A percentile compares a stretch with the other conserved stretches of the same genome.
These are phyloP conservation scores for Sporothrix brunneoviolacea DNA, from an alignment of 2,329 filamentous ascomycete species.

Conservation along the genomic window DNA sequence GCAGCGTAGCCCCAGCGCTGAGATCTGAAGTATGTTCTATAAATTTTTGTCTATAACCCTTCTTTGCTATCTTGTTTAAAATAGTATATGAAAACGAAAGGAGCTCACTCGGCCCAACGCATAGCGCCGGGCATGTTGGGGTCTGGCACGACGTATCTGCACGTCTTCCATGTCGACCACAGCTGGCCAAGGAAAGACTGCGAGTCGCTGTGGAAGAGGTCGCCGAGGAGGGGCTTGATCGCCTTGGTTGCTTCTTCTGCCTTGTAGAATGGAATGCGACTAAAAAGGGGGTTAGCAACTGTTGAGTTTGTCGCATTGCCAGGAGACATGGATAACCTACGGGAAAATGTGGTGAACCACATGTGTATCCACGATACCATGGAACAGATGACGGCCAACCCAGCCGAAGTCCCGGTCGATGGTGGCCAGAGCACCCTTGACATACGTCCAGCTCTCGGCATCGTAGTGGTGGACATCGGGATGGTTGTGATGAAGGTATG, in stretches of 20 bases:
- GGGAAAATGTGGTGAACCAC: slow-evolving; percentile 87
- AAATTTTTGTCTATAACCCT: background rate
- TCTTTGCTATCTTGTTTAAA: background rate
- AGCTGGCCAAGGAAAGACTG: slow-evolving; percentile 39
- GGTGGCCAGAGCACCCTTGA: slow-evolving; percentile 84
- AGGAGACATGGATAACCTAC: slow-evolving; percentile 26
- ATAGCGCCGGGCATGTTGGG: slow-evolving; percentile 29
- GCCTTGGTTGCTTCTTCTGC: slow-evolving; percentile 21
- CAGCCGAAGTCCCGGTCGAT: slow-evolving; percentile 97
- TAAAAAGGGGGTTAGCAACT: slow-evolving; percentile 41
- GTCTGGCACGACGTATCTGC: slow-evolving; percentile 41
- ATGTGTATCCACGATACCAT: slow-evolving; percentile 94
- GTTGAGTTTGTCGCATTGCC: background rate
- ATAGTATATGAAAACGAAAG: background rate
- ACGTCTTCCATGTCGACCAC: slow-evolving; percentile 39
- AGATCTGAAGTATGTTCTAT: background rate
- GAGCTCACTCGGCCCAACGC: slow-evolving; percentile 27
- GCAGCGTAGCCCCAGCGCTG: background rate
- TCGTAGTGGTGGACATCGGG: slow-evolving; percentile 87
- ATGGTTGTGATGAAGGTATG: slow-evolving; percentile 94
- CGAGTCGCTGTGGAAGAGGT: slow-evolving; percentile 80
- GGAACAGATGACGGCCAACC: slow-evolving; percentile 78
- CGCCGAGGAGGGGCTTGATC: slow-evolving; percentile 78
- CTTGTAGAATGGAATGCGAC: slow-evolving; percentile 61
- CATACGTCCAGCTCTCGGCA: slow-evolving; percentile 78